Conservation (phyloP, 2,329 filamentous ascomycete species). For the Beauveria sp. region DNA sequence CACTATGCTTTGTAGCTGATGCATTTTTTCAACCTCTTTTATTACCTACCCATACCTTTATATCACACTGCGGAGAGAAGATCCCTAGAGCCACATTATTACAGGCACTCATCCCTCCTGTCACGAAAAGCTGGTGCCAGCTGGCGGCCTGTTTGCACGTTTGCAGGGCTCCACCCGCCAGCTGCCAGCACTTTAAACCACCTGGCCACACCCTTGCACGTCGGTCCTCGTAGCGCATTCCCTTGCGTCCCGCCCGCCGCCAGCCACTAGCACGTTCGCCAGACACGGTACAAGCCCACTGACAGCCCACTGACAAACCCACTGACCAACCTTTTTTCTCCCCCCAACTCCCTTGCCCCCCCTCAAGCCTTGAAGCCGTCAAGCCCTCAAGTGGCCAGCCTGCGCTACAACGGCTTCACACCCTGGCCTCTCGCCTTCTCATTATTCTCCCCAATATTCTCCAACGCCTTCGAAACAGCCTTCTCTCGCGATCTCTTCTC, state of each 20-base stretch:
- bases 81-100: too few relatives aligned
- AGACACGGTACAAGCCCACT: neutral
- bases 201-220: neutral
- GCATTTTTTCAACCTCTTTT: too few relatives aligned
- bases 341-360: neutral
- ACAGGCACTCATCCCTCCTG: too few relatives aligned
- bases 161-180: neutral
- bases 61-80: too few relatives aligned
- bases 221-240: neutral
- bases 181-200: slow-evolving; percentile 9
- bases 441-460: slow-evolving; percentile 1
- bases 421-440: neutral
- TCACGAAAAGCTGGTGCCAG: neutral
- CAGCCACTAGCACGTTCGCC: neutral
- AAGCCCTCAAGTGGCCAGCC: neutral
- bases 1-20: too few relatives aligned
- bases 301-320: neutral
- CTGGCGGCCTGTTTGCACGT: neutral
- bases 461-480: slow-evolving; percentile 2
- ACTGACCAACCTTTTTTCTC: neutral
- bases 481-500: neutral
- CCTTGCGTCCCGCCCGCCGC: neutral
- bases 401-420: slow-evolving; percentile 4
- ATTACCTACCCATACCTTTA: too few relatives aligned
- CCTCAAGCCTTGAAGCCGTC: too few relatives aligned